Base-by-base conservation (phyloP, 306 rosid genomes). In the Spatholobus suberectus region DNA sequence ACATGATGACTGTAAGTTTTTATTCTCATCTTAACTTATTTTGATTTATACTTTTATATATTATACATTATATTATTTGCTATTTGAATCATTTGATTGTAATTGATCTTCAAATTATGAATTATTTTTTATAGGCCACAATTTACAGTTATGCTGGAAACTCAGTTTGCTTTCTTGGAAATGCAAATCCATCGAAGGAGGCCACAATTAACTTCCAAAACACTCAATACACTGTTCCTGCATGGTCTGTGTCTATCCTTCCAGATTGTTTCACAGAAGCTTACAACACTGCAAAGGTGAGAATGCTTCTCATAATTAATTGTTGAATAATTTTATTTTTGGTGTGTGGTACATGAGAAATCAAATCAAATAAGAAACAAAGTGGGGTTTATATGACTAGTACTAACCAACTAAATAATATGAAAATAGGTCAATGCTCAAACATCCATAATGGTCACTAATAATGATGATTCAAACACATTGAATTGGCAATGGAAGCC, bases 181-280 rank as follows among this genome's bases (percentile, higher is more conserved):
- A 88, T 76, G 70, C 78, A 24, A 20, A 85, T 61, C 2, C 8
- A 1, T 17, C 79, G 0, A 17, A 2, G 10, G 79, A 65, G 29
- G 83, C 79, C 8, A 75, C 70, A 21, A 80, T 85, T 21, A 80
- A 38, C 17, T 82, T 82, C 0, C 27, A 75, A 5, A 76, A 80
- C 65, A 65, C 26, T 1, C 35, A 23, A 10, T 85, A 85, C 29
- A 44, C 10, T 1, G 18, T 85, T 23, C 85, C 89, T 55, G 87
- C 89, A 27, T 88, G 91, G 87, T 82, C 91, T 43, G 89, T 88
- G 0, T 43, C 83, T 10, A 63, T 88, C 17, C 85, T 82, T 47
- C 67, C 47, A 5, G 83, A 82, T 80, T 88, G 90, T 20, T 5
- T 23, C 0, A 63, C 32, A 5, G 89, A 88, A 82, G 81, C 12